phyloP scores from a whole-genome alignment of 2,329 filamentous ascomycete species.

The Aureobasidium sp. region DNA sequence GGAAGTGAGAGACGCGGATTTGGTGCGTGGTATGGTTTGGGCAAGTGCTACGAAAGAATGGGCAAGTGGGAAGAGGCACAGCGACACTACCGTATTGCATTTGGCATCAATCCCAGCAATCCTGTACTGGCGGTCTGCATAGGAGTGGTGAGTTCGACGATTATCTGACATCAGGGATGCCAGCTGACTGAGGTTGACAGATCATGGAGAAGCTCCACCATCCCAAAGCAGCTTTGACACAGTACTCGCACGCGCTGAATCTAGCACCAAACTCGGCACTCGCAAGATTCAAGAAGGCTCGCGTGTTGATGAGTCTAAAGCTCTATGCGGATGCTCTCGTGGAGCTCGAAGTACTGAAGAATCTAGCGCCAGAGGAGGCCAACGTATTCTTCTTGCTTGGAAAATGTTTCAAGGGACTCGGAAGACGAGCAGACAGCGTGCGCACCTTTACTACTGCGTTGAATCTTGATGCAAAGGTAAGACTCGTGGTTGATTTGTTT shows the following conservation, averaged over 20 bases:
- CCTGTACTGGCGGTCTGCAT: constrained; percentile 89
- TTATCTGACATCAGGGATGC: neutral
- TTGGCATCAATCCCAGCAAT: constrained; percentile 87
- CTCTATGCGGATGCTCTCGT: constrained; percentile 63
- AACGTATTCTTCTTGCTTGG: constrained; percentile 94
- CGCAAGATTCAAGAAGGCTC: constrained; percentile 87
- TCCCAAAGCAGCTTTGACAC: constrained; percentile 66
- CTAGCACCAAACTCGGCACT: constrained; percentile 74
- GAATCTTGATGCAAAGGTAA: constrained; percentile 92
- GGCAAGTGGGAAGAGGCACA: constrained; percentile 66
- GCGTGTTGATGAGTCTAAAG: constrained; percentile 72
- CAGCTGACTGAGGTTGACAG: constrained; percentile 20
- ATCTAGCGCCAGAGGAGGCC: constrained; percentile 86
- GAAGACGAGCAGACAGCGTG: constrained; percentile 66
- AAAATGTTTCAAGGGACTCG: constrained; percentile 57
- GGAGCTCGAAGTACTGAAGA: constrained; percentile 82
- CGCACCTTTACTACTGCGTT: constrained; percentile 90
- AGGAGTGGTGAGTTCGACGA: constrained; percentile 55
- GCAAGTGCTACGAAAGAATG: constrained; percentile 55
- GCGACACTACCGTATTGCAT: constrained; percentile 82
- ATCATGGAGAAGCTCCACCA: constrained; percentile 80
- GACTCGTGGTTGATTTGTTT: constrained; percentile 20
- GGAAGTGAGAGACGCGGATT: constrained; percentile 84
- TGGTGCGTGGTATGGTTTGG: constrained; percentile 95
- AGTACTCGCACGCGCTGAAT: constrained; percentile 75